These are phyloP conservation scores for Vachellia collinsii DNA, from an alignment of 306 rosid genomes.

Conservation along the genomic window DNA sequence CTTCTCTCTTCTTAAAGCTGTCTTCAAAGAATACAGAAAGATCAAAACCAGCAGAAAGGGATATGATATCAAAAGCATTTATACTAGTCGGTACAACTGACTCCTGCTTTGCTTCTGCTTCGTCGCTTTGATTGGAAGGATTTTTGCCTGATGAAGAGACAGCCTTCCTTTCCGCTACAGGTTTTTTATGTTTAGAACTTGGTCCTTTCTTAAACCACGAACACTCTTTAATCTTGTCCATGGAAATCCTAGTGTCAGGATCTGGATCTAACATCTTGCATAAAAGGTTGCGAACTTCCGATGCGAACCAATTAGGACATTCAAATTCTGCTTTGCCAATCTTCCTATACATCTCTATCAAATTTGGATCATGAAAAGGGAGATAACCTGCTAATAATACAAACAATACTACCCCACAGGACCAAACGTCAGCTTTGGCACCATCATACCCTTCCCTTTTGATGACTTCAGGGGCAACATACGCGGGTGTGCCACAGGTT, in stretches of 20 bases:
- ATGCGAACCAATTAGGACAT: constrained; percentile 76
- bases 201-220: constrained; percentile 69
- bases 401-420: constrained; percentile 86
- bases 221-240: constrained; percentile 59
- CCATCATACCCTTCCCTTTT: constrained; percentile 87
- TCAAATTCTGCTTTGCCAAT: constrained; percentile 68
- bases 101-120: constrained; percentile 49
- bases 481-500: constrained; percentile 94
- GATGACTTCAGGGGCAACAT: constrained; percentile 92
- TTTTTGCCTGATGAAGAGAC: constrained; percentile 37
- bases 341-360: constrained; percentile 87
- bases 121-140: constrained; percentile 42
- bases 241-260: constrained; percentile 63
- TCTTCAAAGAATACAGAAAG: constrained; percentile 72
- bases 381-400: constrained; percentile 90
- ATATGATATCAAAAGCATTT: constrained; percentile 87
- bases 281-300: constrained; percentile 61
- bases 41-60: constrained; percentile 72
- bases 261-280: constrained; percentile 68
- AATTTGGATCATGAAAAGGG: constrained; percentile 82
- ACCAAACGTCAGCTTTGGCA: constrained; percentile 91
- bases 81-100: constrained; percentile 53
- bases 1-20: constrained; percentile 51
- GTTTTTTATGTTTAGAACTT: constrained; percentile 36
- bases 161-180: constrained; percentile 34